Evolutionary conservation across 148 eudicot species (phyloP).

Genomic region (Camellia sinensis): DNA sequence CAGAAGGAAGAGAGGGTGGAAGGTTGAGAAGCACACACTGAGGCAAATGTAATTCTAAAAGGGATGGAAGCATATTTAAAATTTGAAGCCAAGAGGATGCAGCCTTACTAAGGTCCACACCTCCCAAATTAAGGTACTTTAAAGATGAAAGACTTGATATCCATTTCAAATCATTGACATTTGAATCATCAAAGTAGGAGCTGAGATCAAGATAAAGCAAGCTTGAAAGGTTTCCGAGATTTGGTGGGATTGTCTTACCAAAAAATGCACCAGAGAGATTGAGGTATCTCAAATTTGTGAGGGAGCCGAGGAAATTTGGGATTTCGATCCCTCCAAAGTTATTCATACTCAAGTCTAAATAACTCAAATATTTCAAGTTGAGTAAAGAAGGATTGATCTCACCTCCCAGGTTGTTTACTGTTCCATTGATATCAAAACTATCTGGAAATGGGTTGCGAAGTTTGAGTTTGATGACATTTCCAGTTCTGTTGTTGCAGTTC

Average conservation of each 20-base stretch:
- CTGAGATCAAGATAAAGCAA: conserved; percentile 6
- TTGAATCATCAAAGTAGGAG: neutral
- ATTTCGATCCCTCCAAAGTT: too few species aligned
- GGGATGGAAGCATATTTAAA: conserved; percentile 19
- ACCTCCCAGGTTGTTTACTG: neutral
- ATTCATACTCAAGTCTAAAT: too few species aligned
- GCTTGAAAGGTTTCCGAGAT: too few species aligned
- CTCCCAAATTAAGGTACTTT: conserved; percentile 15
- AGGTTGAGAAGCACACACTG: conserved; percentile 8
- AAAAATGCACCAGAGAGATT: too few species aligned
- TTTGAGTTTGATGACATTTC: neutral
- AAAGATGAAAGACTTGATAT: neutral
- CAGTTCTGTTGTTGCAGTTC: conserved; percentile 1
- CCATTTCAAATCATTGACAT: conserved; percentile 3
- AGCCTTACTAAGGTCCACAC: conserved; percentile 14
- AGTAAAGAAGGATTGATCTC: neutral
- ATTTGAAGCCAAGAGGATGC: conserved; percentile 15
- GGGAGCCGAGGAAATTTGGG: too few species aligned
- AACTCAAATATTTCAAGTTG: conserved; percentile 2
- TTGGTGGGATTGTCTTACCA: too few species aligned
- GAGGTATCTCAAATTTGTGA: too few species aligned
- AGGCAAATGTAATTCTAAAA: conserved; percentile 17
- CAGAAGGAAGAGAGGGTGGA: neutral
- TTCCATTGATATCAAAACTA: neutral
- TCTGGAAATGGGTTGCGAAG: conserved; percentile 13